A percentile compares a stretch with the other conserved stretches of the same genome.
Conservation (phyloP, 306 rosid species). For the Macrotyloma uniflorum region DNA sequence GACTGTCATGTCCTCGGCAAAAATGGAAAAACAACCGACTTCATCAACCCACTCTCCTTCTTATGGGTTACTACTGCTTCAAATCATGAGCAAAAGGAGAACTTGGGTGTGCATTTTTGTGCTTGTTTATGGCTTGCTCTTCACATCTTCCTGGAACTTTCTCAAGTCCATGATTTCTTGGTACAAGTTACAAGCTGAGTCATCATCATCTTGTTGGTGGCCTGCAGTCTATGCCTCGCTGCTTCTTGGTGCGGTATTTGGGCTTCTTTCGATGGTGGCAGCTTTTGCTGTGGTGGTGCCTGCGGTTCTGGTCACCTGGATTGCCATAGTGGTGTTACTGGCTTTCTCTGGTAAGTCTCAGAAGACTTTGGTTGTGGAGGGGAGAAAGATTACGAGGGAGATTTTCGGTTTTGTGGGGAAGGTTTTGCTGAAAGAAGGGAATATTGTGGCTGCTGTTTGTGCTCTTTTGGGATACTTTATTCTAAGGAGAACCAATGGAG, state of each 20-base stretch:
- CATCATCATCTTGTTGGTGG: slow-evolving; percentile 50
- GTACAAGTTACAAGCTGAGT: slow-evolving; percentile 49
- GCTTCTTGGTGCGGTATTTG: slow-evolving; percentile 69
- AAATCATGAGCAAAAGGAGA: slow-evolving; percentile 64
- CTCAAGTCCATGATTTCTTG: slow-evolving; percentile 59
- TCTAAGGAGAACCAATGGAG: slow-evolving; percentile 54
- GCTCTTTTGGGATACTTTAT: slow-evolving; percentile 70
- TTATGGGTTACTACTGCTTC: slow-evolving; percentile 40
- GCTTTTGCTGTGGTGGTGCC: slow-evolving; percentile 74
- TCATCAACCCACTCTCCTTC: slow-evolving; percentile 7
- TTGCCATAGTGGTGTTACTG: slow-evolving; percentile 62
- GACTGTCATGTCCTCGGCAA: slow-evolving; percentile 32
- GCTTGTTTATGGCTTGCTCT: slow-evolving; percentile 51
- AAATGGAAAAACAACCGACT: slow-evolving; percentile 34
- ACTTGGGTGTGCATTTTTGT: slow-evolving; percentile 67
- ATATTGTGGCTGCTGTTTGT: slow-evolving; percentile 76
- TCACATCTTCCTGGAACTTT: slow-evolving; percentile 57
- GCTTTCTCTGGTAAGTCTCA: slow-evolving; percentile 78
- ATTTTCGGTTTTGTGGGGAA: slow-evolving; percentile 56
- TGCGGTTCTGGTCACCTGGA: slow-evolving; percentile 74
- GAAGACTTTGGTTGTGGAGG: slow-evolving; percentile 72
- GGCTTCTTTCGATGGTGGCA: slow-evolving; percentile 72
- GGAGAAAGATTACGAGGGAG: slow-evolving; percentile 70
- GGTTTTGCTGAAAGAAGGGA: slow-evolving; percentile 77
- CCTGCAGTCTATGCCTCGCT: slow-evolving; percentile 74